Base-by-base conservation (phyloP, 1,139 yeast species). In the Saccharomyces hybrid region DNA sequence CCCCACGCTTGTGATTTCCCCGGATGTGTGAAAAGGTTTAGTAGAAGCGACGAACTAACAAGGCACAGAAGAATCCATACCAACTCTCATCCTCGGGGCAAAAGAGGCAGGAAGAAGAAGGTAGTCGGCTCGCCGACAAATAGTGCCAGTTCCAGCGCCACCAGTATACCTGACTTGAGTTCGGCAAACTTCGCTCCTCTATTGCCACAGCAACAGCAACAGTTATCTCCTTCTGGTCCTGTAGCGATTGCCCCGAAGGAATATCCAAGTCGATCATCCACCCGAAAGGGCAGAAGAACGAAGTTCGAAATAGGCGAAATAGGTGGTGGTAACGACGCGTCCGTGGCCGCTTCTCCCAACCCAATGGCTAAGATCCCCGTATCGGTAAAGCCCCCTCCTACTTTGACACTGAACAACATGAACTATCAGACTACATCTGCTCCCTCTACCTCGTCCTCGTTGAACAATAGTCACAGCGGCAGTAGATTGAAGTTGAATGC, bases 1-100 rank as follows among this genome's bases (percentile, higher is more conserved):
- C 93, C 93, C 11, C 88, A 85, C 67, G 81, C 78, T 27, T 86
- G 95, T 70, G 79, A 82, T 31, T 83, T 75, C 58, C 82, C 86
- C 2, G 84, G 84, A 7, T 86, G 93, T 68, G 66, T 76, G 48
- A 85, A 85, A 69, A 75, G 82, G 58, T 86, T 86, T 68, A 79
- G 84, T 56, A 74, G 91, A 58, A 75, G 83, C 49, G 88, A 85
- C 61, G 89, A 86, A 61, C 71, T 85, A 59, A 84, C 88, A 11
- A 75, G 89, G 60, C 91, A 83, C 67, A 73, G 79, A 57, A 73
- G 86, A 56, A 82, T 82, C 52, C 89, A 84, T 67, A 82, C 81
- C 51, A 82, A 81, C 62, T 81, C 82, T 8, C 67, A 71, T 53
- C 74, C 79, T 19, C 71, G 79, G 54, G 70, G 91, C 58, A 75